A percentile compares a stretch with the other conserved stretches of the same genome.
Conservation (phyloP, 805 yeast species). For the Teunomyces cretensis region DNA sequence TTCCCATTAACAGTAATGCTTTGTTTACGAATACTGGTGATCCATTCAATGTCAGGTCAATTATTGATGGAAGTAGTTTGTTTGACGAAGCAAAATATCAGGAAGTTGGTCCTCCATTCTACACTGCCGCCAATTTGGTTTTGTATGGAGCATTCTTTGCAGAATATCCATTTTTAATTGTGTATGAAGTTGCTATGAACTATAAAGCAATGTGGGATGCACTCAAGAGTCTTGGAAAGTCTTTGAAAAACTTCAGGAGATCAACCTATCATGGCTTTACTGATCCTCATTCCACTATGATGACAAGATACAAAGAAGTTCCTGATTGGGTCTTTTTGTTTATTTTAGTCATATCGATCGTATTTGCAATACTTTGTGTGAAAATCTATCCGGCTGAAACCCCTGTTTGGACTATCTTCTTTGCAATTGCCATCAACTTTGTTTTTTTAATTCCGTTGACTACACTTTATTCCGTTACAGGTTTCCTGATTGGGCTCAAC, state of each 20-base stretch:
- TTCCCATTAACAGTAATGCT: no score
- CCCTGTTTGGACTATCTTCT: conserved; percentile 14
- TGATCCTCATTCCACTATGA: conserved; percentile 33
- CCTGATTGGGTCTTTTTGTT: conserved; percentile 31
- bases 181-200: conserved; percentile 17
- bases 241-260: conserved; percentile 16
- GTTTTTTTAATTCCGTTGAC: conserved; percentile 33
- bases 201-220: conserved; percentile 14
- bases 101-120: conserved; percentile 21
- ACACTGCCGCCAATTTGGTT: conserved; percentile 21
- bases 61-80: no score
- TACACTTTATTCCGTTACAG: conserved; percentile 28
- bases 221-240: conserved; percentile 10
- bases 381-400: conserved; percentile 31
- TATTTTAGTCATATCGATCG: conserved; percentile 26
- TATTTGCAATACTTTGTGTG: conserved; percentile 31
- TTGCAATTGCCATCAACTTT: conserved; percentile 31
- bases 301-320: conserved; percentile 33
- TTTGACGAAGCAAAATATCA: conserved; percentile 17
- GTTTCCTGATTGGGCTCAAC: conserved; percentile 33
- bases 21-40: no score
- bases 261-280: conserved; percentile 32
- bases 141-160: conserved; percentile 22
- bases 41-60: no score
- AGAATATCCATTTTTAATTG: conserved; percentile 25